phyloP scores from a whole-genome alignment of 495 filamentous ascomycete genomes.

The Halenospora varia region DNA sequence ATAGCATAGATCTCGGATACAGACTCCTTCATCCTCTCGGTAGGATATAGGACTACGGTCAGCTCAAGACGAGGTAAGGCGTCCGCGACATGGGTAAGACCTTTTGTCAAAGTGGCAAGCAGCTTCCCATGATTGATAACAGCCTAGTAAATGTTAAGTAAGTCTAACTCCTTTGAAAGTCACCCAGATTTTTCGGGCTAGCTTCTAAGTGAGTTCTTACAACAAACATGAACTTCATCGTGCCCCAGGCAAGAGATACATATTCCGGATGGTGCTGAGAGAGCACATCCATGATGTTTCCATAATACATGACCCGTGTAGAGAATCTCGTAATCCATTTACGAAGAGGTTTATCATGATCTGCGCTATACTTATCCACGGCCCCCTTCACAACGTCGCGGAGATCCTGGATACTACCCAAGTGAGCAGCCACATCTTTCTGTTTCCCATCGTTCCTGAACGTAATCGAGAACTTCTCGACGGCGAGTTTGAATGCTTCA shows the following conservation, averaged over 20 bases:
- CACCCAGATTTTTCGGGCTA: too few relatives aligned
- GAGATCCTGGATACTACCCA: too few relatives aligned
- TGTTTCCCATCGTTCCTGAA: too few relatives aligned
- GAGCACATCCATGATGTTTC: background rate
- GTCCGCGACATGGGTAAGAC: slow-evolving; percentile 28
- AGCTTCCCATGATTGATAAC: slow-evolving; percentile 29
- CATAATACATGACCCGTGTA: background rate
- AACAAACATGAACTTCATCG: slow-evolving; percentile 28
- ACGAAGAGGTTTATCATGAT: too few relatives aligned
- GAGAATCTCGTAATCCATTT: background rate
- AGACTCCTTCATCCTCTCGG: slow-evolving; percentile 26
- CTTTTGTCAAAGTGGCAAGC: slow-evolving; percentile 23
- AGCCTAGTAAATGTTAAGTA: background rate
- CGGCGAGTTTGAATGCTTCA: too few relatives aligned
- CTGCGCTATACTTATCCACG: background rate
- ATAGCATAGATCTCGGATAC: slow-evolving; percentile 29
- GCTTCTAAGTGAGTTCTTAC: slow-evolving; percentile 13
- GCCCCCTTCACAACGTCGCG: too few relatives aligned
- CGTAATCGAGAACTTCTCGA: too few relatives aligned
- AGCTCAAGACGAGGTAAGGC: slow-evolving; percentile 31
- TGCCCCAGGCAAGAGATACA: slow-evolving; percentile 32
- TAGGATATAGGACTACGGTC: slow-evolving; percentile 29
- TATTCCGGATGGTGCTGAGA: slow-evolving; percentile 30
- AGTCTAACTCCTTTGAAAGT: too few relatives aligned
- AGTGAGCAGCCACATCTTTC: too few relatives aligned